Evolutionary conservation across 2,329 filamentous ascomycete species (phyloP), one percentile per base, ranked within the genome.

Genomic region (Aureobasidium musti): DNA sequence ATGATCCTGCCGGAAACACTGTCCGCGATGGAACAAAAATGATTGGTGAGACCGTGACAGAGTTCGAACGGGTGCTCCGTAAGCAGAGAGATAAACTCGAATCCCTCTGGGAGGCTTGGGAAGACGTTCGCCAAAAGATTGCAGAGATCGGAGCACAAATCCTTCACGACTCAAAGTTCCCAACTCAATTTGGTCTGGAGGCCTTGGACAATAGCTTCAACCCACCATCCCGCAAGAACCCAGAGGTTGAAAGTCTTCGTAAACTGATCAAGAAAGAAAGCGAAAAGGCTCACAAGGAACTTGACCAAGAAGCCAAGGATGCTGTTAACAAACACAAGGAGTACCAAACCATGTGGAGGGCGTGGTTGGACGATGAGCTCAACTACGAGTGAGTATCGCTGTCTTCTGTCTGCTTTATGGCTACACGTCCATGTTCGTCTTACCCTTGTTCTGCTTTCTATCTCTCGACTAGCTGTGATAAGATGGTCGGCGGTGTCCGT

Each of bases 1-100:
- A 56, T 41, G 3, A 66, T 17, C n/a, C 47, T 13, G 53, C 67
- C 28, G 69, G 71, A 54, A 54, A 50, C 28, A 10, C n/a, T 30
- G 63, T 53, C 23, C 39, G 67, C 59, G 7, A 33, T 4, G 19
- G 23, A 17, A 8, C 21, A 7, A 41, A 66, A 47, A 63, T 64
- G n/a, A 63, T 70, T 5, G 66, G 67, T 28, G 53, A 53, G 52
- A 69, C 69, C 7, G 63, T 70, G 43, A 65, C 49, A 45, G 49
- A 59, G 0, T 69, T 71, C 49, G 56, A 65, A 59, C 50, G 56
- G 8, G 30, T 64, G 7, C 67, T 59, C 10, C 5, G 21, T 8
- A 33, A 43, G 17, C 33, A n/a, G 23, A 43, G 60, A n/a, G 21
- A 35, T 6, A 26, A 60, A 21, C 52, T 68, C 2, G 21, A 64